Evolutionary conservation across 2,329 filamentous ascomycete species (phyloP).

Genomic region (Purpureocillium takamizusanense): DNA sequence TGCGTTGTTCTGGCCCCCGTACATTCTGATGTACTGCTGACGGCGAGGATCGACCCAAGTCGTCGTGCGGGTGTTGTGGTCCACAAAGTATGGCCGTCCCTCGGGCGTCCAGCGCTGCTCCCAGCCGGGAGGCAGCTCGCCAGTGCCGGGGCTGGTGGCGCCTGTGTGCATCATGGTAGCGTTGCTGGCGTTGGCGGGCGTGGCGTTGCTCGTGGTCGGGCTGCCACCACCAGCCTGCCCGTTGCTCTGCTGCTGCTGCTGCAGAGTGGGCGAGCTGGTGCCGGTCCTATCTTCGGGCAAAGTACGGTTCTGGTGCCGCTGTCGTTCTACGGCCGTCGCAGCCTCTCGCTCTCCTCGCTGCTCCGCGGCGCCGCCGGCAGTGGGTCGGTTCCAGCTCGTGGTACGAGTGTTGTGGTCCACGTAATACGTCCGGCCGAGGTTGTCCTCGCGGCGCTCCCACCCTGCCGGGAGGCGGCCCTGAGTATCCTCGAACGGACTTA

Average conservation of each 20-base stretch:
- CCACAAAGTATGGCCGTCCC: slow-evolving; percentile 91
- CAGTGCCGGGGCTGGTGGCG: slow-evolving; percentile 83
- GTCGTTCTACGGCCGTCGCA: slow-evolving; percentile 85
- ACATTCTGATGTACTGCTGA: slow-evolving; percentile 98
- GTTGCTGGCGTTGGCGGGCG: slow-evolving; percentile 30
- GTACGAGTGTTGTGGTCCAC: slow-evolving; percentile 96
- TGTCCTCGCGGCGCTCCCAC: slow-evolving; percentile 94
- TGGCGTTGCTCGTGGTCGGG: slow-evolving; percentile 10
- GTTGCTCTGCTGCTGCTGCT: slow-evolving; percentile 40
- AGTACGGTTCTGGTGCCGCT: slow-evolving; percentile 90
- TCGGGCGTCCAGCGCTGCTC: slow-evolving; percentile 94
- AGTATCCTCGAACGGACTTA: slow-evolving; percentile 94
- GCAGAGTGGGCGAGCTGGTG: slow-evolving; percentile 77
- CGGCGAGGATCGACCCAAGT: slow-evolving; percentile 97
- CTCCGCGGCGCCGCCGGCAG: slow-evolving; percentile 66
- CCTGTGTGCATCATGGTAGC: slow-evolving; percentile 91
- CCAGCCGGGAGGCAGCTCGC: slow-evolving; percentile 92
- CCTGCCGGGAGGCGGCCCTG: slow-evolving; percentile 86
- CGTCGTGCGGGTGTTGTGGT: slow-evolving; percentile 95
- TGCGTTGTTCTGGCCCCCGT: slow-evolving; percentile 75
- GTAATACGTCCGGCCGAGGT: slow-evolving; percentile 91
- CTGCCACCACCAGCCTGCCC: slow-evolving; percentile 25
- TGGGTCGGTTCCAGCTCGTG: slow-evolving; percentile 91
- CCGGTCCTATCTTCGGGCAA: slow-evolving; percentile 92
- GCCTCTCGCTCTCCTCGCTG: slow-evolving; percentile 70